phyloP scores from a whole-genome alignment of 495 filamentous ascomycete genomes.

The Penicillium subrubescens region DNA sequence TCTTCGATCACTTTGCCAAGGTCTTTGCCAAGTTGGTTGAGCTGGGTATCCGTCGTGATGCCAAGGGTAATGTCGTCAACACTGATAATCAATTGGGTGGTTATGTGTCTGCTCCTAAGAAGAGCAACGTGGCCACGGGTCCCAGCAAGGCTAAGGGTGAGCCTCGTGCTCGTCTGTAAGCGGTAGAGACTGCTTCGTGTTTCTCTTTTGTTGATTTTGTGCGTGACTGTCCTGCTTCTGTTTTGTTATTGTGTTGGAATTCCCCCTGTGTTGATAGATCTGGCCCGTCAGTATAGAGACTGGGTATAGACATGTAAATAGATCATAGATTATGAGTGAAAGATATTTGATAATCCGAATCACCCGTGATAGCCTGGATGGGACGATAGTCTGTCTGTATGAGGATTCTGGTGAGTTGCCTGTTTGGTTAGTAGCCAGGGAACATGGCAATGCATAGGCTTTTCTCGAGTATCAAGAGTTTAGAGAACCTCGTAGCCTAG shows the following conservation, averaged over 20 bases:
- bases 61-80: constrained; percentile 49
- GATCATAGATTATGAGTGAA: constrained; percentile 31
- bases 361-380: background rate
- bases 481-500: background rate
- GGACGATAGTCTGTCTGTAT: background rate
- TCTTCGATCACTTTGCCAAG: constrained; percentile 62
- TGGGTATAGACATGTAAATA: constrained; percentile 27
- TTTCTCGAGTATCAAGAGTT: background rate
- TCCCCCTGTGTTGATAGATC: constrained; percentile 30
- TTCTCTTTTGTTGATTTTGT: constrained; percentile 8
- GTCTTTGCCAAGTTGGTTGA: constrained; percentile 65
- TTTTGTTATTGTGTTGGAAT: constrained; percentile 16
- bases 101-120: constrained; percentile 61
- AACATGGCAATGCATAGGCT: background rate
- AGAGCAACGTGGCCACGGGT: constrained; percentile 50
- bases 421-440: background rate
- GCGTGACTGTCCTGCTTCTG: background rate
- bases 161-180: constrained; percentile 36
- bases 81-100: constrained; percentile 55
- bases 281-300: constrained; percentile 6
- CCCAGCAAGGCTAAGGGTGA: constrained; percentile 32
- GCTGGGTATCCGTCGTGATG: constrained; percentile 59
- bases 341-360: constrained; percentile 9
- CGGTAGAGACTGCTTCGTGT: background rate
- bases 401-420: background rate